Evolutionary conservation across 495 filamentous ascomycete species (phyloP), one percentile per base, ranked within the genome.

Genomic region (Trichoderma gamsii): DNA sequence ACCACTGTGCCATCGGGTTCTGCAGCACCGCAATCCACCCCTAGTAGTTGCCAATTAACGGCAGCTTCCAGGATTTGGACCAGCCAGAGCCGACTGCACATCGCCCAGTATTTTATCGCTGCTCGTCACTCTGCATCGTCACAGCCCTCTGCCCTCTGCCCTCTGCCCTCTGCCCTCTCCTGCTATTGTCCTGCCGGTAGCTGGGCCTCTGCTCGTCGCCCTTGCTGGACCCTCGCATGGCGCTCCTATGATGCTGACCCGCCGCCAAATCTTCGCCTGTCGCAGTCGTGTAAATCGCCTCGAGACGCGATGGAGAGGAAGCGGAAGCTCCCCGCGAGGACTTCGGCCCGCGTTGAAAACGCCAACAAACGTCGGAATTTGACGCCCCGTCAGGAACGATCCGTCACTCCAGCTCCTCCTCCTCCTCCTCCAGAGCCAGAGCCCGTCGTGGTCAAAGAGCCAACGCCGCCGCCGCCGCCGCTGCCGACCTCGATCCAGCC

Each of bases 401-500:
- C 80, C 38, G 51, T 68, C 5, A 78, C 78, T 8, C 77, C 80
- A 8, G 76, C 74, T 5, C 72, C 76, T 56, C 56, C 56, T 61
- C 56, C 56, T 12, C 56, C 56, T 13, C 56, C 74, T 2, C 73
- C 76, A 15, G 69, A 73, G 41, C 16, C 72, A 21, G 29, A 29
- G 29, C 29, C 29, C 4, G 29, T 29, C 29, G 65, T 70, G 56
- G 69, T 70, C 65, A 69, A 75, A 44, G 73, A 78, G 27, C 70
- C 74, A 27, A 67, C 74, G 18, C 71, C 78, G 44, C 80, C 86
- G 35, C 80, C 86, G 35, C 85, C 84, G 38, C 79, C 89, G 64
- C 85, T 94, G 13, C 84, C 86, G 8, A 90, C 85, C 68, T 76
- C 79, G 43, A 71, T 84, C 51, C 74, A 78, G 29, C 64, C 81